Base-by-base conservation (phyloP, 2,329 filamentous ascomycete genomes). In the Epichloe hybrida region DNA sequence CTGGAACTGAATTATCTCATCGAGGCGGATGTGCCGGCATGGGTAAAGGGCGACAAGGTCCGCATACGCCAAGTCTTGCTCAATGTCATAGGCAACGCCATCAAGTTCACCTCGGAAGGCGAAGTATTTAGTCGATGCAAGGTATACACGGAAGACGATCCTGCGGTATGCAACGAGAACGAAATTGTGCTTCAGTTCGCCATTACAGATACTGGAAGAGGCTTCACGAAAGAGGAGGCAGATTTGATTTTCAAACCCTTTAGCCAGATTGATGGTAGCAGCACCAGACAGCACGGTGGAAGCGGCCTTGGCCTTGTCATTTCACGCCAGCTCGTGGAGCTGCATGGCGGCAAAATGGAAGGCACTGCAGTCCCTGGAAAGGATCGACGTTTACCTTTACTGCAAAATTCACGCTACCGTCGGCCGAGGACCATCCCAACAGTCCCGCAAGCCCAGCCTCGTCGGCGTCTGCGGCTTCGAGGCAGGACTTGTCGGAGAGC, bases 241-340 rank as follows among this genome's bases (percentile, higher is more conserved):
- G 86, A 95, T 27, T 80, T 90, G 49, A 83, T 98, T 48, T 97
- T 98, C 78, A 96, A 97, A 64, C 85, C 91, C 5, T 98, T 97
- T 65, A 96, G 91, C 61, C 93, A 98, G 63, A 91, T 97, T 52
- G 91, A 96, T 61, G 88, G 87, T 49, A 93, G 86, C 66, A 95
- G 86, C 64, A 95, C 88, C n/a, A 80, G 90, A 48, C 88, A 95
- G 58, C 88, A 97, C 62, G 90, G 91, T 13, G 93, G 93, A 17
- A 97, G 90, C 59, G 93, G 93, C 0, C 75, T 98, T 20, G 91
- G 93, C 0, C 74, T 98, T 20, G 93, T 96, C 48, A 89, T 98
- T 52, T 97, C 93, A 1, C 84, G 90, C 59, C 91, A 97, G 63
- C 79, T 98, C 43, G 89, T 95, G n/a, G 90, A 97, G 66, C 80